Evolutionary conservation across 73 alveolate genomes (phyloP), one percentile per base, ranked within the genome.

Genomic region (Blepharisma japonicum): DNA sequence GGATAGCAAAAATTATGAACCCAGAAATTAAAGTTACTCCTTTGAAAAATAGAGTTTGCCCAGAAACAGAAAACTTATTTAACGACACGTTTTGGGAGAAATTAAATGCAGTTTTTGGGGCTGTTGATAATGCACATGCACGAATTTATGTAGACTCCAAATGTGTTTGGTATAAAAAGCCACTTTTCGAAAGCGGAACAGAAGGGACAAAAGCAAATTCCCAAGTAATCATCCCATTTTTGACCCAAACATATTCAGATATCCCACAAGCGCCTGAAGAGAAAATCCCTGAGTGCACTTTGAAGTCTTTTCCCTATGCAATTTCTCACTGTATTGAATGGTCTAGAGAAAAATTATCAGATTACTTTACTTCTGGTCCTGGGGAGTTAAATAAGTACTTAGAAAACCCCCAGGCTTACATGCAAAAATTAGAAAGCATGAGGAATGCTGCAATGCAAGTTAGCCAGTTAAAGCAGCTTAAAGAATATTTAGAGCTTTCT

Each of bases 321-420:
- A 96, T 97, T 71, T 99, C 96, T 87, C 99, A 97, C 90, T 91
- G 99, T 71, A 97, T 97, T 71, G 98, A 97, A 82, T 97, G 99
- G 99, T 98, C 99, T 23, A 88, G 99, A 83, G 98, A 96, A 61
- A 91, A 89, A 67, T 97, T 97, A 88, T 88, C 88, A 86, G 97
- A 91, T 82, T 82, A 90, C 80, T 97, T 96, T 81, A 94, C 92
- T 70, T 99, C 96, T 83, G 95, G 96, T 21, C 96, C 98, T 4
- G 68, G 77, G n/a, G 87, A 77, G 45, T 68, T 6, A 45, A 90
- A 9, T 47, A 45, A 50, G 23, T 71, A 38, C 81, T 50, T 45
- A 3, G 45, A 18, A 20, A 47, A 38, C 81, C 27, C 27, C 2
- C 6, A n/a, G n/a, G 42, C n/a, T 14, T 50, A 18, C 5, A 9